These are phyloP conservation scores for Ceratocystis variospora DNA, from an alignment of 2,329 filamentous ascomycete species.

Conservation along the genomic window DNA sequence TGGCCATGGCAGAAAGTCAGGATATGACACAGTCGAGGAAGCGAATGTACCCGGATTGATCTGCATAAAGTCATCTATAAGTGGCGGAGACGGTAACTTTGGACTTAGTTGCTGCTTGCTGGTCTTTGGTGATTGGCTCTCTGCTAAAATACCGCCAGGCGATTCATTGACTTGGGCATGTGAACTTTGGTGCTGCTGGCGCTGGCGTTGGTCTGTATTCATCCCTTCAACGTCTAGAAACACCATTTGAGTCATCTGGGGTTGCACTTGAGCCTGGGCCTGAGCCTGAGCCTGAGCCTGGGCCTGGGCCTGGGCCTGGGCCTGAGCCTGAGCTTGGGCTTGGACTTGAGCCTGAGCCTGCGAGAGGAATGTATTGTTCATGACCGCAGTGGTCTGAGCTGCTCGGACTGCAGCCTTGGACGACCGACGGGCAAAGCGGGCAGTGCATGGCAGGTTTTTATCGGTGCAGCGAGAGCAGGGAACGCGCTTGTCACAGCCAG, in stretches of 20 bases:
- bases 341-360: slow-evolving; percentile 13
- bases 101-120: slow-evolving; percentile 24
- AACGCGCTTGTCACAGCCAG: slow-evolving; percentile 29
- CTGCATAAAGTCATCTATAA: slow-evolving; percentile 32
- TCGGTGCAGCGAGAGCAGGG: slow-evolving; percentile 30
- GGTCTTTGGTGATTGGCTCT: slow-evolving; percentile 27
- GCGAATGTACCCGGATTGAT: slow-evolving; percentile 27
- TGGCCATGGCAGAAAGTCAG: slow-evolving; percentile 33
- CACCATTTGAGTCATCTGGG: slow-evolving; percentile 21
- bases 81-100: slow-evolving; percentile 10
- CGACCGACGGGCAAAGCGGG: slow-evolving; percentile 37
- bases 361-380: slow-evolving; percentile 11
- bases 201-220: slow-evolving; percentile 11
- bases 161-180: not conserved
- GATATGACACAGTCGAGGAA: slow-evolving; percentile 28
- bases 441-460: slow-evolving; percentile 28
- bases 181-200: not conserved
- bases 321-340: not conserved
- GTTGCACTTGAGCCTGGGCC: not conserved
- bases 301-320: not conserved
- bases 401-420: slow-evolving; percentile 35
- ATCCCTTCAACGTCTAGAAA: slow-evolving; percentile 29
- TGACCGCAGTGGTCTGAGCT: slow-evolving; percentile 28
- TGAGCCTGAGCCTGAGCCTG: slow-evolving; percentile 1
- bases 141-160: not conserved